These are phyloP conservation scores for Aspergillus udagawae DNA, from an alignment of 2,329 filamentous ascomycete species.

Conservation along the genomic window DNA sequence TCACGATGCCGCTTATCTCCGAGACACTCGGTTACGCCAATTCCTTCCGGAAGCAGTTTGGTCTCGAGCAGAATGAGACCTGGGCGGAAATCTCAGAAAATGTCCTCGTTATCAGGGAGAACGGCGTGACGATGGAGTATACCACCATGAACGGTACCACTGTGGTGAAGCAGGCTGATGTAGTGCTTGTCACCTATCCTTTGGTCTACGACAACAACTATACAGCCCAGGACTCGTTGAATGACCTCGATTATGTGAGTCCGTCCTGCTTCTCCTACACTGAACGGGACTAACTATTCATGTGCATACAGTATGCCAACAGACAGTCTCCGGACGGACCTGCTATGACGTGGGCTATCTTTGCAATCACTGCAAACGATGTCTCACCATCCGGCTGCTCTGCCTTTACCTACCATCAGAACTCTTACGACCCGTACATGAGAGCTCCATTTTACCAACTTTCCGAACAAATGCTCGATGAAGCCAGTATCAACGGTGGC, in stretches of 20 bases:
- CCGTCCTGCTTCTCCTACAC: neutral
- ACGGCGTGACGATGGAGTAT: slow-evolving; percentile 62
- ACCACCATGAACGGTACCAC: slow-evolving; percentile 63
- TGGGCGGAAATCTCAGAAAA: slow-evolving; percentile 56
- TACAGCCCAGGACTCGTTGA: slow-evolving; percentile 45
- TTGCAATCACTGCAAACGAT: slow-evolving; percentile 63
- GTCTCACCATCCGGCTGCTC: slow-evolving; percentile 65
- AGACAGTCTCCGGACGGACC: slow-evolving; percentile 66
- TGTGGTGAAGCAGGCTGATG: slow-evolving; percentile 66
- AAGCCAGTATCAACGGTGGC: slow-evolving; percentile 57
- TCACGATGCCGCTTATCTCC: slow-evolving; percentile 60
- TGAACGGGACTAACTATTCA: slow-evolving; percentile 1
- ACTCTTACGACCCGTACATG: slow-evolving; percentile 60
- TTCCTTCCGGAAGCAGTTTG: slow-evolving; percentile 54
- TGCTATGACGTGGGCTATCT: slow-evolving; percentile 70
- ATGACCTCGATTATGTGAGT: slow-evolving; percentile 59
- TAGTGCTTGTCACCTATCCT: slow-evolving; percentile 64
- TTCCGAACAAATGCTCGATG: slow-evolving; percentile 64
- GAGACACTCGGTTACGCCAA: slow-evolving; percentile 56
- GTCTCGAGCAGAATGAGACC: slow-evolving; percentile 51
- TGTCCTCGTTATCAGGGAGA: slow-evolving; percentile 54
- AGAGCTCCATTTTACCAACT: slow-evolving; percentile 67
- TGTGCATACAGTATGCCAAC: slow-evolving; percentile 52
- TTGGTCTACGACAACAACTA: slow-evolving; percentile 57
- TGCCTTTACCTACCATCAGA: slow-evolving; percentile 63